Percentiles rank a stretch among this genome's conserved stretches.
Conservation (phyloP, 768 basidiomycete species). For the Russula foetens region DNA sequence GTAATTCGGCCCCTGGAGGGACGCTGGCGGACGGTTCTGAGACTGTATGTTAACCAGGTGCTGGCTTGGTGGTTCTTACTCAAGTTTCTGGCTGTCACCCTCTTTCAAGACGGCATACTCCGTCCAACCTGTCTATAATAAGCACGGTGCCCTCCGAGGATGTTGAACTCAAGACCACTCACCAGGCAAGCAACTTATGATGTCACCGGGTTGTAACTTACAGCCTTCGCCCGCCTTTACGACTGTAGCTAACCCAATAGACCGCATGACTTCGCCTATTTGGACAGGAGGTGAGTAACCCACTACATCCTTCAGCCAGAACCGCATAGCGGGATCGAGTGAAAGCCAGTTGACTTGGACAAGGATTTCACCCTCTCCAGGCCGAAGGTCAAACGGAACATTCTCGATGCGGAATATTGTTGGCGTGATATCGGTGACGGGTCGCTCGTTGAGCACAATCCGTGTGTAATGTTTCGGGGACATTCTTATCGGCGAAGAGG, state of each 20-base stretch:
- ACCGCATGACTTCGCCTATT: constrained; percentile 58
- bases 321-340: constrained; percentile 85
- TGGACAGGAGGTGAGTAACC: constrained; percentile 48
- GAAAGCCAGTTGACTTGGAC: constrained; percentile 75
- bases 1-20: constrained; percentile 47
- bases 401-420: constrained; percentile 64
- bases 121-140: constrained; percentile 58
- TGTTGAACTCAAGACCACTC: constrained; percentile 29
- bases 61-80: constrained; percentile 34
- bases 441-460: constrained; percentile 72
- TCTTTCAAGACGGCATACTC: constrained; percentile 63
- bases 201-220: constrained; percentile 54
- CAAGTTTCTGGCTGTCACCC: constrained; percentile 40
- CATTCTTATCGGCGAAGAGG: neutral
- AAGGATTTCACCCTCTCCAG: constrained; percentile 47
- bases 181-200: constrained; percentile 60
- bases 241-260: constrained; percentile 57
- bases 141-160: neutral
- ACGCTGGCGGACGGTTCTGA: constrained; percentile 31
- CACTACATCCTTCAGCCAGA: constrained; percentile 65
- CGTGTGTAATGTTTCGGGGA: constrained; percentile 38
- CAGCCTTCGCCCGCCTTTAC: constrained; percentile 48
- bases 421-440: constrained; percentile 55
- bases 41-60: neutral
- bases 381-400: constrained; percentile 44